Evolutionary conservation across 2,329 filamentous ascomycete genomes (phyloP).

Genomic region (Aspergillus fructus): DNA sequence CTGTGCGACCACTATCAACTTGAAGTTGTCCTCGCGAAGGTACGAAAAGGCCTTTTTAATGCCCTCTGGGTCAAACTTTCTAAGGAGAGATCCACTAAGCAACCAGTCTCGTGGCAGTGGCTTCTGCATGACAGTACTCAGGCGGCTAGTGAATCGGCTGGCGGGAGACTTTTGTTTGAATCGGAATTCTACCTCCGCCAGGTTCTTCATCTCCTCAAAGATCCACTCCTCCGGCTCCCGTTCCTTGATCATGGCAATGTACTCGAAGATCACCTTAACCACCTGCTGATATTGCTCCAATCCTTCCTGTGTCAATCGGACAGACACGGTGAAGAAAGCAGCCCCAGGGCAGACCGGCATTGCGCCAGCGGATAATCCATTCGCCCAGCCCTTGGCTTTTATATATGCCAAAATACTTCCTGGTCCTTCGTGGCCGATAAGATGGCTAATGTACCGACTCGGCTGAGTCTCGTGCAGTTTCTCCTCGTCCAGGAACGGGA

Average conservation of each 20-base stretch:
- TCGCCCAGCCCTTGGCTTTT: slow-evolving; percentile 88
- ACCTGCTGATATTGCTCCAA: slow-evolving; percentile 80
- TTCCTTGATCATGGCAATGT: slow-evolving; percentile 81
- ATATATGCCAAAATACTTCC: slow-evolving; percentile 88
- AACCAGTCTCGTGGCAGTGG: slow-evolving; percentile 83
- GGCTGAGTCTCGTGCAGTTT: slow-evolving; percentile 76
- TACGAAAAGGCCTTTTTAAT: slow-evolving; percentile 73
- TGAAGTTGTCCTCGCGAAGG: slow-evolving; percentile 84
- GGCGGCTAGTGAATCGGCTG: slow-evolving; percentile 81
- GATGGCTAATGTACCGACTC: slow-evolving; percentile 79
- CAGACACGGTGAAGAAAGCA: slow-evolving; percentile 74
- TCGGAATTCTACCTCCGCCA: slow-evolving; percentile 91
- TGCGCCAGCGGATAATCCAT: slow-evolving; percentile 74
- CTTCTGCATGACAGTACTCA: slow-evolving; percentile 88
- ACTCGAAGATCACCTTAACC: slow-evolving; percentile 82
- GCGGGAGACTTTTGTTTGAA: slow-evolving; percentile 92
- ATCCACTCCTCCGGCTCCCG: slow-evolving; percentile 86
- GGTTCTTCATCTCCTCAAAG: slow-evolving; percentile 83
- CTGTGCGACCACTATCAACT: slow-evolving; percentile 78
- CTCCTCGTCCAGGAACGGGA: slow-evolving; percentile 84
- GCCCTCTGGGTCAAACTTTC: slow-evolving; percentile 74
- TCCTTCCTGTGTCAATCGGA: slow-evolving; percentile 81
- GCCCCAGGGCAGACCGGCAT: slow-evolving; percentile 76
- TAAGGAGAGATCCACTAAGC: slow-evolving; percentile 75
- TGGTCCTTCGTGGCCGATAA: slow-evolving; percentile 89